These are phyloP conservation scores for Kuraishia hungarica DNA, from an alignment of 805 yeast species.

Conservation along the genomic window DNA sequence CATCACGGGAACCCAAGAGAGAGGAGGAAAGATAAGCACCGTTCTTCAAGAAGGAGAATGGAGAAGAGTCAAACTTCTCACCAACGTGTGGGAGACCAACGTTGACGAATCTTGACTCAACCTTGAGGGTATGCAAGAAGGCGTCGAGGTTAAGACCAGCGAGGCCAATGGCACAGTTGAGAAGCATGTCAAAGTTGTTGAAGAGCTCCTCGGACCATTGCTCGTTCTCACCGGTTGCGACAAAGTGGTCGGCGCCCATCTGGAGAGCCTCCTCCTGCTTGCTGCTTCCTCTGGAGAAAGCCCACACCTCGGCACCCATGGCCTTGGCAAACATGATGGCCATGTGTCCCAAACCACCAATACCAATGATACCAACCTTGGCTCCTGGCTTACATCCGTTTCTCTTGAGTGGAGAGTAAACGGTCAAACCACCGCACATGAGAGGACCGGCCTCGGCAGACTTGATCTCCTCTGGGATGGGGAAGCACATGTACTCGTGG, in stretches of 20 bases:
- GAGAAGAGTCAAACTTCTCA: constrained; percentile 34
- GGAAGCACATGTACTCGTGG: constrained; percentile 35
- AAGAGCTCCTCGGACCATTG: constrained; percentile 28
- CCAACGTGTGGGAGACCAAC: constrained; percentile 38
- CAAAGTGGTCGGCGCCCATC: constrained; percentile 32
- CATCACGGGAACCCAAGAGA: constrained; percentile 37
- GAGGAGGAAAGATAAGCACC: constrained; percentile 38
- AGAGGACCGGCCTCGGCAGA: constrained; percentile 37
- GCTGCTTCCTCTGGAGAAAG: constrained; percentile 31
- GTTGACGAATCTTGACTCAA: constrained; percentile 32
- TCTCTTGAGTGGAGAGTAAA: constrained; percentile 38
- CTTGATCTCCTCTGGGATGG: constrained; percentile 34
- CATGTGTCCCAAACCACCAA: constrained; percentile 40
- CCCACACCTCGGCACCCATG: constrained; percentile 35
- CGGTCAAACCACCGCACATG: constrained; percentile 45
- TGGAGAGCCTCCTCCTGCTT: constrained; percentile 30
- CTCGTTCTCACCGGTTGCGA: constrained; percentile 37
- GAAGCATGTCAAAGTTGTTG: constrained; percentile 29
- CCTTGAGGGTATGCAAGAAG: constrained; percentile 23
- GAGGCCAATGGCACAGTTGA: constrained; percentile 33
- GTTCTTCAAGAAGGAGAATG: constrained; percentile 40
- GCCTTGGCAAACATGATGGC: constrained; percentile 36
- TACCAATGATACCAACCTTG: constrained; percentile 33
- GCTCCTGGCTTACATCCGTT: constrained; percentile 25
- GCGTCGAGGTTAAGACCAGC: constrained; percentile 26